Evolutionary conservation across 768 basidiomycete species (phyloP).

Genomic region (Coprinopsis cinerea): DNA sequence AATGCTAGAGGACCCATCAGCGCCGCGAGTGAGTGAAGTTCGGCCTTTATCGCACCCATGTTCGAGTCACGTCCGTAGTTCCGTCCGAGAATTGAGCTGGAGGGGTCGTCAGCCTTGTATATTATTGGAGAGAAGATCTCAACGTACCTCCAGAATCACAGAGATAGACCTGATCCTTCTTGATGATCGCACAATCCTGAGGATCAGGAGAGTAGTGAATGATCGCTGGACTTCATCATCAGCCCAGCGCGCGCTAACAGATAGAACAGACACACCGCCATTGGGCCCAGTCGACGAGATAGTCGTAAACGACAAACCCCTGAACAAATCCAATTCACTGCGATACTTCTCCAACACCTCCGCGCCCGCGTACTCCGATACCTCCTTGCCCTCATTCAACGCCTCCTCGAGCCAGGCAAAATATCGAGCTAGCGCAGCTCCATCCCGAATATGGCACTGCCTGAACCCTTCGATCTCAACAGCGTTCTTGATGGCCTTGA

Average conservation of each 20-base stretch:
- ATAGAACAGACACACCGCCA: slow-evolving; percentile 51
- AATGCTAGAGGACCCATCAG: slow-evolving; percentile 50
- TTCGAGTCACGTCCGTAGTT: slow-evolving; percentile 92
- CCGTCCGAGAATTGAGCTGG: slow-evolving; percentile 84
- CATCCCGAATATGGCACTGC: slow-evolving; percentile 83
- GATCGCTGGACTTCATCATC: slow-evolving; percentile 53
- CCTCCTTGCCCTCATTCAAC: slow-evolving; percentile 48
- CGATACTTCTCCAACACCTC: slow-evolving; percentile 74
- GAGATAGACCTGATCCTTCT: slow-evolving; percentile 51
- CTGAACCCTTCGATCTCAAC: slow-evolving; percentile 89
- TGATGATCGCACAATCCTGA: slow-evolving; percentile 64
- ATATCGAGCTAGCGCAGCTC: slow-evolving; percentile 80
- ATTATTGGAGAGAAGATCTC: background rate
- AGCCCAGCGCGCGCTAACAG: no score
- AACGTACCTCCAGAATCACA: slow-evolving; percentile 78
- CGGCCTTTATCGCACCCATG: slow-evolving; percentile 51
- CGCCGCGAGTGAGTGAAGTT: background rate
- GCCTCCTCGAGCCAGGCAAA: slow-evolving; percentile 94
- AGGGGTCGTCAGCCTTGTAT: background rate
- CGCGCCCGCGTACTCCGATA: slow-evolving; percentile 80
- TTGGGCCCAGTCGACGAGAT: slow-evolving; percentile 94
- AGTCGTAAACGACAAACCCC: slow-evolving; percentile 84
- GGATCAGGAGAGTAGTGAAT: slow-evolving; percentile 90
- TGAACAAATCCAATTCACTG: slow-evolving; percentile 74
- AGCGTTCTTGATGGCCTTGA: slow-evolving; percentile 77